A percentile compares a stretch with the other conserved stretches of the same genome.
Evolutionary conservation across 257 asterid genomes (phyloP).

Genomic region (Eustoma russellianum): DNA sequence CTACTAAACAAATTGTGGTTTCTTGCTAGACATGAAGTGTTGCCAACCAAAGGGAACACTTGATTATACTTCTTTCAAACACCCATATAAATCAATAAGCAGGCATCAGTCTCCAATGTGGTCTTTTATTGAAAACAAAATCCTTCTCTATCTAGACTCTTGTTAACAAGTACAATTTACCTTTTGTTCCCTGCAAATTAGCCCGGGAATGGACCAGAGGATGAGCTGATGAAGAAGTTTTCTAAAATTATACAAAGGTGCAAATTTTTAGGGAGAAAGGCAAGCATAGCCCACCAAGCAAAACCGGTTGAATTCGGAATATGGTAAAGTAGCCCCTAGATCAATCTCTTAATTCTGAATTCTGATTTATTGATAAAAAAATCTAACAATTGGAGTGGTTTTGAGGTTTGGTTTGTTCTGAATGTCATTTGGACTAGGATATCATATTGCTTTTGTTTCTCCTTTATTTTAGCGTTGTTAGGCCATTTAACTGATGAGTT

Average conservation of each 20-base stretch:
- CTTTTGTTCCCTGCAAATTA: slow-evolving; percentile 22
- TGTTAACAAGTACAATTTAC: neutral
- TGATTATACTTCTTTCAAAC: slow-evolving; percentile 81
- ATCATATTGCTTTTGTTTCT: slow-evolving; percentile 1
- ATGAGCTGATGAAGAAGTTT: slow-evolving; percentile 78
- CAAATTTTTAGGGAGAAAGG: slow-evolving; percentile 68
- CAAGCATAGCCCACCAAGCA: slow-evolving; percentile 79
- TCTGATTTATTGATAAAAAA: too few relatives aligned
- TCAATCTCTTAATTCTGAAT: too few relatives aligned
- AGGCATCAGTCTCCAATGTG: slow-evolving; percentile 49
- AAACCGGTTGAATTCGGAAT: too few relatives aligned
- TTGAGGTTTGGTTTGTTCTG: neutral
- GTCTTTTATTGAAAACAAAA: slow-evolving; percentile 9
- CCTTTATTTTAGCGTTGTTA: neutral
- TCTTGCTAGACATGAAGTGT: slow-evolving; percentile 65
- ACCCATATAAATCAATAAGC: slow-evolving; percentile 44
- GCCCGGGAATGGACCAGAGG: slow-evolving; percentile 70
- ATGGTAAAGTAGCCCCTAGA: too few relatives aligned
- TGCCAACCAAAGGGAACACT: slow-evolving; percentile 92
- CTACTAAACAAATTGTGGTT: neutral
- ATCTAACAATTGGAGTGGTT: too few relatives aligned
- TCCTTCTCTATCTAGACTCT: neutral
- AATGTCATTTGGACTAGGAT: neutral
- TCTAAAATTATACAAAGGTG: slow-evolving; percentile 95
- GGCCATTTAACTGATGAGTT: neutral